Evolutionary conservation across 148 eudicot species (phyloP), one percentile per base, ranked within the genome.

Genomic region (Arbutus unedo): DNA sequence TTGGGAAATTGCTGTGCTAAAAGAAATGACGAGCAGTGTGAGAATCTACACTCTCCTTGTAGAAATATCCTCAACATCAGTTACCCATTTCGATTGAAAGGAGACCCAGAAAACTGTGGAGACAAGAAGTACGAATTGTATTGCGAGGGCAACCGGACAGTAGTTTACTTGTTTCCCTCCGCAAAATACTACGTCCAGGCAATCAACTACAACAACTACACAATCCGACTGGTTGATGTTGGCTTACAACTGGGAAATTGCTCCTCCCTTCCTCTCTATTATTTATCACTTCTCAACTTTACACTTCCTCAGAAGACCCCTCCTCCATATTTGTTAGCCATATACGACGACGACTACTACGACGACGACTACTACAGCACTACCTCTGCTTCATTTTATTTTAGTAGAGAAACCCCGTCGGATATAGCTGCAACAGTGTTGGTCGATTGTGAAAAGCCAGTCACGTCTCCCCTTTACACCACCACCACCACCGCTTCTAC

Each of bases 171-270:
- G 16, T 44, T 43, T 45, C 77, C 85, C 4, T 15, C 25, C 16
- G 21, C 23, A 47, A 80, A 59, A 50, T 75, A 19, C 78, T 75
- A 75, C 14, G 78, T 75, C 8, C 78, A 76, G 38, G 67, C 70
- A 23, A 79, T 86, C 45, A 53, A 75, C 41, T 80, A 80, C 77
- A 11, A 53, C 0, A 41, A 60, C 5, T 67, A 2, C 48, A 41
- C 83, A n/a, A 68, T 86, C 2, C 31, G 81, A 45, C 5, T 86
- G 49, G 47, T 80, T 25, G 85, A 86, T 83, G 75, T 83, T 25
- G 77, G 41, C 45, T 5, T 82, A 23, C 21, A 55, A 48, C 66
- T 23, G 4, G 51, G 18, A 4, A 62, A 81, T 31, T 76, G 59
- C 45, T 82, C 78, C 44, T 82, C 79, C 18, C 75, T 83, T 59